These are phyloP conservation scores for Cyclocybe aegerita DNA, from an alignment of 768 basidiomycete genomes.

Conservation along the genomic window DNA sequence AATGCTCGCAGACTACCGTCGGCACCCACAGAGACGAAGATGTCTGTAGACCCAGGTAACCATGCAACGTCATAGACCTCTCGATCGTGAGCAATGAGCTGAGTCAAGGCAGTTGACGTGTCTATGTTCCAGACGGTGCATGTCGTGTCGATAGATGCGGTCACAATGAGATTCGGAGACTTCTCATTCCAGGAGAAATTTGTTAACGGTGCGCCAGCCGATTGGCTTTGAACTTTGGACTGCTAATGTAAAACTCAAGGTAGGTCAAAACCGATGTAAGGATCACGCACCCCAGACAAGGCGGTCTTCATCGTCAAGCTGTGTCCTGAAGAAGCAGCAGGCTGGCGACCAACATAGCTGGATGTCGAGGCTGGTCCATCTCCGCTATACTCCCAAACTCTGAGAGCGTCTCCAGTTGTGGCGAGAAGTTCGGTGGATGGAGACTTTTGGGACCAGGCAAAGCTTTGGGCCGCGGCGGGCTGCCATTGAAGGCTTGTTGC, in stretches of 20 bases:
- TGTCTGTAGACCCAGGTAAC: conserved; percentile 93
- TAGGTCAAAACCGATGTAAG: conserved; percentile 2
- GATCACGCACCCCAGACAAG: conserved; percentile 68
- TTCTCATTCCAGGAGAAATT: conserved; percentile 98
- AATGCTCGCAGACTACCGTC: conserved; percentile 97
- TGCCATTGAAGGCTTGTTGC: conserved; percentile 95
- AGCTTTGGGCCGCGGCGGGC: conserved; percentile 64
- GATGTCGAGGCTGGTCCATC: conserved; percentile 60
- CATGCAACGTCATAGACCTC: conserved; percentile 99
- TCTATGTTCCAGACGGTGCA: conserved; percentile 99
- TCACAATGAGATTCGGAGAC: conserved; percentile 87
- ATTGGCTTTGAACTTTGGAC: conserved; percentile 87
- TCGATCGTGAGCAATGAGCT: conserved; percentile 95
- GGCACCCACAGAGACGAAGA: conserved; percentile 97
- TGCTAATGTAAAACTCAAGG: conserved; percentile 43
- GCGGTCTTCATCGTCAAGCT: conserved; percentile 73
- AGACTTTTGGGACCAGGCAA: conserved; percentile 69
- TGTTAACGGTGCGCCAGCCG: conserved; percentile 87
- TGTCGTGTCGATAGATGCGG: conserved; percentile 97
- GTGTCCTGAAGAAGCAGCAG: conserved; percentile 51
- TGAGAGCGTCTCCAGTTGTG: conserved; percentile 89
- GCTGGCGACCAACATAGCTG: conserved; percentile 69
- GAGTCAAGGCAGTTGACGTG: conserved; percentile 89
- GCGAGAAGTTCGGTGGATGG: conserved; percentile 79
- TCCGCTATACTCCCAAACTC: conserved; percentile 86